A percentile compares a stretch with the other conserved stretches of the same genome.
phyloP scores from a whole-genome alignment of 108 stramenopile genomes.

The Nitzschia sp. region DNA sequence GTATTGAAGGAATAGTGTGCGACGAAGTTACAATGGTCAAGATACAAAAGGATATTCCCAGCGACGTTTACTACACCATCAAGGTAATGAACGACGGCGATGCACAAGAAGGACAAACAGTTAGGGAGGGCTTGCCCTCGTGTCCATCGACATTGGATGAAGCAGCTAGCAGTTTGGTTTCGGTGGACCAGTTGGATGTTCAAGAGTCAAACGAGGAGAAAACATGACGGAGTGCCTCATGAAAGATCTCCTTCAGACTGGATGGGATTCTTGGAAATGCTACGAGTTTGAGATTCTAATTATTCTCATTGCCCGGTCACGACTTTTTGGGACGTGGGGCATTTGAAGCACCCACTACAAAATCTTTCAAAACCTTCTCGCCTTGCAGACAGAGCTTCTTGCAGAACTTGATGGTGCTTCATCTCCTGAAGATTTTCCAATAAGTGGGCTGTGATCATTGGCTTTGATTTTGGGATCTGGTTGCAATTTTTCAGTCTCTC shows the following conservation, averaged over 20 bases:
- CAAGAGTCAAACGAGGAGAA: slow-evolving; percentile 26
- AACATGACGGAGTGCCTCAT: slow-evolving; percentile 30
- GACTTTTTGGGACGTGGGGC: slow-evolving; percentile 48
- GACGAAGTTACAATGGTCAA: slow-evolving; percentile 54
- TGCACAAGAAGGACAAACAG: slow-evolving; percentile 67
- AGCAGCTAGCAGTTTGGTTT: neutral
- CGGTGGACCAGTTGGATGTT: slow-evolving; percentile 12
- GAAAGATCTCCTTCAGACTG: slow-evolving; percentile 41
- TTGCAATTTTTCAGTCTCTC: slow-evolving; percentile 30
- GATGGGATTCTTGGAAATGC: slow-evolving; percentile 21
- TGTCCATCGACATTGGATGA: neutral
- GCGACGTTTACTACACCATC: slow-evolving; percentile 74
- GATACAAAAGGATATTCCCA: slow-evolving; percentile 71
- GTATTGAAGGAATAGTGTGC: too few relatives aligned
- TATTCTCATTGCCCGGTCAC: slow-evolving; percentile 59
- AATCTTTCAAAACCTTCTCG: slow-evolving; percentile 31
- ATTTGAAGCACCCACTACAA: slow-evolving; percentile 69
- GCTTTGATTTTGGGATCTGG: slow-evolving; percentile 56
- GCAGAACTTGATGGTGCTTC: neutral
- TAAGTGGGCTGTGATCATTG: slow-evolving; percentile 29
- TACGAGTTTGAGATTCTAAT: slow-evolving; percentile 52
- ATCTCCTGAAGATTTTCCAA: neutral
- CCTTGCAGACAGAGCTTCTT: slow-evolving; percentile 7
- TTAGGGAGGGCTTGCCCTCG: slow-evolving; percentile 50
- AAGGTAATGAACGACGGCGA: slow-evolving; percentile 24